These are phyloP conservation scores for Microcyclosporella mali DNA, from an alignment of 2,329 filamentous ascomycete species.

Conservation along the genomic window DNA sequence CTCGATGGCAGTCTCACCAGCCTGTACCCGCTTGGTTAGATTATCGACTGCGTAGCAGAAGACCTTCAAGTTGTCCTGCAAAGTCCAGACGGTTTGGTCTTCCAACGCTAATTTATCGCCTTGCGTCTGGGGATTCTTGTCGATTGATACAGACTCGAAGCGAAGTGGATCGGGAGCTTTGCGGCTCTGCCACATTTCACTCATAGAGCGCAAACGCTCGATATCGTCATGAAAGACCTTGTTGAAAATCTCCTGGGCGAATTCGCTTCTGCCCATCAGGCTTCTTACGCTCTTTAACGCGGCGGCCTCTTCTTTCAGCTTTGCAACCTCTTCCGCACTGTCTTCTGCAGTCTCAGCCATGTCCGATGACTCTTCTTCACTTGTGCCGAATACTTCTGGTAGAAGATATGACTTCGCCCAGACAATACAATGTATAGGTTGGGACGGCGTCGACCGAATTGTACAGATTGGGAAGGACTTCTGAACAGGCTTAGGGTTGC, in stretches of 20 bases:
- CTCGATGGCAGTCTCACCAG: constrained; percentile 57
- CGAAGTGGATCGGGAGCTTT: constrained; percentile 66
- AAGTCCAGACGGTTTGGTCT: constrained; percentile 73
- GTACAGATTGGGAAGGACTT: constrained; percentile 96
- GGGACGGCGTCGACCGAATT: constrained; percentile 90
- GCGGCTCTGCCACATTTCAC: constrained; percentile 92
- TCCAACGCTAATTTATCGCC: constrained; percentile 48
- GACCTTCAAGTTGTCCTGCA: constrained; percentile 75
- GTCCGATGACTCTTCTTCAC: constrained; percentile 74
- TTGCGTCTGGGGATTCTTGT: constrained; percentile 19
- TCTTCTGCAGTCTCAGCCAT: constrained; percentile 80
- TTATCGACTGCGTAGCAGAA: constrained; percentile 79
- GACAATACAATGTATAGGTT: constrained; percentile 97
- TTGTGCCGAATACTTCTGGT: constrained; percentile 87
- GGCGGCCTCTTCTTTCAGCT: constrained; percentile 74
- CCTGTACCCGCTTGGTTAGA: constrained; percentile 65
- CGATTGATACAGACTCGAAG: constrained; percentile 50
- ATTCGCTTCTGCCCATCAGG: constrained; percentile 71
- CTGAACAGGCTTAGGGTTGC: constrained; percentile 78
- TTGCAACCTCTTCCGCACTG: constrained; percentile 81
- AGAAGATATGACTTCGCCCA: constrained; percentile 97
- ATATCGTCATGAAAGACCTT: constrained; percentile 91
- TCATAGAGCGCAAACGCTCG: constrained; percentile 72
- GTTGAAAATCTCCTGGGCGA: constrained; percentile 75
- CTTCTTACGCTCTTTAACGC: constrained; percentile 77